phyloP scores from a whole-genome alignment of 352 stramenopile species.

The Globisporangium perplexum region DNA sequence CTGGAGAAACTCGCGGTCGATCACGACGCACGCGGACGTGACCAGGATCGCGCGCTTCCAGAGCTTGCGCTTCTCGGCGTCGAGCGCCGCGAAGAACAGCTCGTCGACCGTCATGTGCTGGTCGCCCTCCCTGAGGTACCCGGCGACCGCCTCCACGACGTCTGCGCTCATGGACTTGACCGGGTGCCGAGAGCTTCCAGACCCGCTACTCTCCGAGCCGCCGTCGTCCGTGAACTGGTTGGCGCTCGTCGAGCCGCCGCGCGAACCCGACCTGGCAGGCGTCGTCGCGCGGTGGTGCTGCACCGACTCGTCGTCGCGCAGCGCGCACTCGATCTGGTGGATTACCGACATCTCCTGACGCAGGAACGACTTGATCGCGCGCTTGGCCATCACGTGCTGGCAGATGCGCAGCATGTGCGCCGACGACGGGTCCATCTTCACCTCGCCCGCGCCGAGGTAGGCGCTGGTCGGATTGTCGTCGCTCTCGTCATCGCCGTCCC shows the following conservation, averaged over 20 bases:
- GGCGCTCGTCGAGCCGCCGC: neutral
- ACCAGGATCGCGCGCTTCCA: slow-evolving; percentile 73
- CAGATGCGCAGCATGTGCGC: slow-evolving; percentile 63
- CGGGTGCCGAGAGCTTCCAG: slow-evolving; percentile 7
- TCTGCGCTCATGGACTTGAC: slow-evolving; percentile 44
- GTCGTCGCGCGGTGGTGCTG: slow-evolving; percentile 23
- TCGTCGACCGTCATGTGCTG: slow-evolving; percentile 58
- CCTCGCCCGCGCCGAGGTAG: slow-evolving; percentile 3
- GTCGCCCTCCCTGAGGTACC: slow-evolving; percentile 51
- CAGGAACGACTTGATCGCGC: slow-evolving; percentile 56
- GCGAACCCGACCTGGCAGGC: neutral
- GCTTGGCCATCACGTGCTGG: slow-evolving; percentile 68
- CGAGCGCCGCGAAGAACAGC: slow-evolving; percentile 44
- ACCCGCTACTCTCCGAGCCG: neutral
- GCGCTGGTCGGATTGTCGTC: slow-evolving; percentile 12
- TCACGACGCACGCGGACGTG: slow-evolving; percentile 58
- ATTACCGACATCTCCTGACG: slow-evolving; percentile 60
- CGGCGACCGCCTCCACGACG: slow-evolving; percentile 34
- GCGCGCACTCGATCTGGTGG: slow-evolving; percentile 34
- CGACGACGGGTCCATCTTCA: slow-evolving; percentile 45
- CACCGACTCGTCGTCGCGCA: slow-evolving; percentile 42
- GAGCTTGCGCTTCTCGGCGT: slow-evolving; percentile 44
- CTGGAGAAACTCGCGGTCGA: slow-evolving; percentile 59
- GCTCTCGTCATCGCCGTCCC: slow-evolving; percentile 15
- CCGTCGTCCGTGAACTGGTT: slow-evolving; percentile 3